Evolutionary conservation across 441 rosid species (phyloP).

Genomic region (Eugenia klotzschiana): DNA sequence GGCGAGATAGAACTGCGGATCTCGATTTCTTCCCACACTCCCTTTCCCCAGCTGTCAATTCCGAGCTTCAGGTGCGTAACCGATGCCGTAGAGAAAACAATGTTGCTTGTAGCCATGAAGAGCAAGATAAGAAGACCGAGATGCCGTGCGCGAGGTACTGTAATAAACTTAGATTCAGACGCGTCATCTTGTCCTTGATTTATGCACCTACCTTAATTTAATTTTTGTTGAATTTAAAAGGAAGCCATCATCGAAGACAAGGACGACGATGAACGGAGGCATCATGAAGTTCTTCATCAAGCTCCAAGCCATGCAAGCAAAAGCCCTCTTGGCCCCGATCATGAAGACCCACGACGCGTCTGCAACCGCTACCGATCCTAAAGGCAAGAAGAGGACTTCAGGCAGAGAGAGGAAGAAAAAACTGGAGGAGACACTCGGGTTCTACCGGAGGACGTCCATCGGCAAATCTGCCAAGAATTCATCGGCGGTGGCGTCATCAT

Average conservation of each 20-base stretch:
- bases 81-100: neutral
- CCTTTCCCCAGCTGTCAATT: neutral
- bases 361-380: neutral
- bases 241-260: neutral
- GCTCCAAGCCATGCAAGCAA: neutral
- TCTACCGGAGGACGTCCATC: neutral
- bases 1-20: neutral
- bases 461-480: neutral
- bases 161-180: neutral
- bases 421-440: neutral
- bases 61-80: neutral
- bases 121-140: neutral
- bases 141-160: neutral
- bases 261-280: neutral
- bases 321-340: neutral
- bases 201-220: neutral
- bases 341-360: neutral
- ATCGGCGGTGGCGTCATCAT: neutral
- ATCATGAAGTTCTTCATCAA: conserved; percentile 1
- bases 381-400: neutral
- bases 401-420: neutral
- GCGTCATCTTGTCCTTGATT: neutral
- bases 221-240: neutral
- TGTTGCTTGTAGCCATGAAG: neutral
- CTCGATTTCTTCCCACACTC: neutral